Conservation (phyloP, 768 basidiomycete species). For the Leccinum pellstonianum region DNA sequence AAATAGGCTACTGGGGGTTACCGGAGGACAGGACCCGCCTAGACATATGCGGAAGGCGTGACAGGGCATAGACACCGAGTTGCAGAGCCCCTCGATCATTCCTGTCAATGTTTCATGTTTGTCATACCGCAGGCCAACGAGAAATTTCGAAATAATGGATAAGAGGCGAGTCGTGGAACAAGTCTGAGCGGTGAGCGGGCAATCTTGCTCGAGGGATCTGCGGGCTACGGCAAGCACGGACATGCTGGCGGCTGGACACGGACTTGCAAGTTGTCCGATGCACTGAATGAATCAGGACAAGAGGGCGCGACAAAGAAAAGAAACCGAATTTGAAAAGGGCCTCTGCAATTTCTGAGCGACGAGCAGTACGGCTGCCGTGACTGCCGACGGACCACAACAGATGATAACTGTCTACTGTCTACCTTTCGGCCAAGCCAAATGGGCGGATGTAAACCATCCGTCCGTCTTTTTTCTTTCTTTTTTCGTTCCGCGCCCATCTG, state of each 20-base stretch:
- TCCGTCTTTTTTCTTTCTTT: conserved; percentile 31
- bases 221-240: background rate
- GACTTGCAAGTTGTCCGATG: background rate
- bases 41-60: conserved; percentile 35
- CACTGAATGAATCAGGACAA: background rate
- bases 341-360: conserved; percentile 23
- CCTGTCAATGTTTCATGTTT: conserved; percentile 43
- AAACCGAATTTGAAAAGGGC: conserved; percentile 25
- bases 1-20: conserved; percentile 35
- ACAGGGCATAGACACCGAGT: conserved; percentile 25
- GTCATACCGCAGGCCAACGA: conserved; percentile 21
- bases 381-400: conserved; percentile 26
- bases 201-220: conserved; percentile 1
- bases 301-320: conserved; percentile 7
- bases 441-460: conserved; percentile 32
- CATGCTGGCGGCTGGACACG: background rate
- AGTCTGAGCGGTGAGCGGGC: background rate
- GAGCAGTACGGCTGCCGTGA: conserved; percentile 21
- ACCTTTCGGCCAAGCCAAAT: conserved; percentile 23
- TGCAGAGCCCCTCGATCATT: conserved; percentile 41
- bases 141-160: conserved; percentile 12
- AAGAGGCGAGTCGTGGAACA: conserved; percentile 4
- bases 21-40: conserved; percentile 39
- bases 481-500: conserved; percentile 30
- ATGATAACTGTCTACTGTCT: conserved; percentile 14